phyloP scores from a whole-genome alignment of 345 rosid species.

The Dovyalis caffra region DNA sequence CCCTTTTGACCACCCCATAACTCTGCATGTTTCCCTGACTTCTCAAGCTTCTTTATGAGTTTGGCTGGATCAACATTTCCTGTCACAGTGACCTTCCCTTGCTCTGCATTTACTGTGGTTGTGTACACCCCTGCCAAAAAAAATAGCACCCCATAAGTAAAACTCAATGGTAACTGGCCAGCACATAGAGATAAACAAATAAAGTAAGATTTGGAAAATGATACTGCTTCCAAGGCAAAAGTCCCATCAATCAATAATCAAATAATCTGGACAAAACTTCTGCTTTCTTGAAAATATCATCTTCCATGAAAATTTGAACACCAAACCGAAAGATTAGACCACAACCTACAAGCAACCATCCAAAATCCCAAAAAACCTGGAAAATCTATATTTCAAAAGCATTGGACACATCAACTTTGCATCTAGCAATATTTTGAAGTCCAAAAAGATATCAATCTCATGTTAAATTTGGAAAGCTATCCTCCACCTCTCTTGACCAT shows the following conservation, averaged over 20 bases:
- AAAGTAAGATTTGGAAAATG: not conserved
- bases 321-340: not conserved
- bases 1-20: constrained; percentile 63
- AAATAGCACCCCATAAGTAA: constrained; percentile 6
- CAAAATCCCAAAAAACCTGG: not conserved
- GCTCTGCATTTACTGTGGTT: constrained; percentile 65
- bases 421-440: not conserved
- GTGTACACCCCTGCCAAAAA: constrained; percentile 63
- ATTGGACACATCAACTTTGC: not conserved
- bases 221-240: not conserved
- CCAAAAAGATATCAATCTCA: not conserved
- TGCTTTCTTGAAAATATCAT: not conserved
- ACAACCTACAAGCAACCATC: not conserved
- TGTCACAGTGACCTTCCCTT: constrained; percentile 76
- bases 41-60: constrained; percentile 73
- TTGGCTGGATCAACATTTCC: constrained; percentile 75
- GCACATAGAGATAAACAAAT: not conserved
- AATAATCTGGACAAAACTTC: not conserved
- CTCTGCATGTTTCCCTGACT: constrained; percentile 92
- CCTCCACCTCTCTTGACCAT: not conserved
- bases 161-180: not conserved
- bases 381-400: not conserved
- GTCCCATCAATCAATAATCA: not conserved
- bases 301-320: not conserved
- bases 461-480: not conserved